phyloP scores from a whole-genome alignment of 306 rosid genomes.

The Cajanus cajan region DNA sequence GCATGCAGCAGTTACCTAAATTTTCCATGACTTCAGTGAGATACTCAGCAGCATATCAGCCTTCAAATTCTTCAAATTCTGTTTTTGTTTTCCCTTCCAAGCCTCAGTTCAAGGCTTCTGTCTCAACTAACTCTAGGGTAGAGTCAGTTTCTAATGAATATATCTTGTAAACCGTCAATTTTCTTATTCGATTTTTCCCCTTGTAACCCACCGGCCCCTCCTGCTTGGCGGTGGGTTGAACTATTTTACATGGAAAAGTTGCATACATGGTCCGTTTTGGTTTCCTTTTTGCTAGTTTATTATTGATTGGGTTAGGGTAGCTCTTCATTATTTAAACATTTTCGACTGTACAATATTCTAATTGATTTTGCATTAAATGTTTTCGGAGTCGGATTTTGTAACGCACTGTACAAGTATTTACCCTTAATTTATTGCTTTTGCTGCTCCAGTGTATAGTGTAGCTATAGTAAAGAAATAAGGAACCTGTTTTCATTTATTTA shows the following conservation, averaged over 20 bases:
- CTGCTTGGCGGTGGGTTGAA: neutral
- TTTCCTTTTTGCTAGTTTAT: neutral
- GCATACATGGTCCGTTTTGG: neutral
- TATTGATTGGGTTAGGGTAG: neutral
- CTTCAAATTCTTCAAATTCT: constrained; percentile 47
- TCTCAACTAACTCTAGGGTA: constrained; percentile 37
- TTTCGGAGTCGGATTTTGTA: neutral
- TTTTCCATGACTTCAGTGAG: constrained; percentile 70
- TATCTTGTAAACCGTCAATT: constrained; percentile 18
- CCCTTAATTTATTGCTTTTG: neutral
- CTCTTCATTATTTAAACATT: neutral
- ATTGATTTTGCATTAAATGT: neutral
- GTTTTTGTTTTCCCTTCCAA: constrained; percentile 81
- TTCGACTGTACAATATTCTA: neutral
- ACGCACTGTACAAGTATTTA: neutral
- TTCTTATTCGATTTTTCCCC: neutral
- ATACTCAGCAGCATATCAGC: constrained; percentile 79
- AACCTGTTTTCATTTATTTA: neutral
- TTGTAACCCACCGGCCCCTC: neutral
- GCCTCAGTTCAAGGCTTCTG: constrained; percentile 63
- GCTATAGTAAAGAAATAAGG: neutral
- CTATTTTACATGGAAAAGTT: constrained; percentile 26
- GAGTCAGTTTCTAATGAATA: constrained; percentile 59
- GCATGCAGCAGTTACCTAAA: constrained; percentile 76
- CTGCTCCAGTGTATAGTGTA: neutral